These are phyloP conservation scores for Entoloma clypeatum DNA, from an alignment of 1,284 basidiomycete species.

Conservation along the genomic window DNA sequence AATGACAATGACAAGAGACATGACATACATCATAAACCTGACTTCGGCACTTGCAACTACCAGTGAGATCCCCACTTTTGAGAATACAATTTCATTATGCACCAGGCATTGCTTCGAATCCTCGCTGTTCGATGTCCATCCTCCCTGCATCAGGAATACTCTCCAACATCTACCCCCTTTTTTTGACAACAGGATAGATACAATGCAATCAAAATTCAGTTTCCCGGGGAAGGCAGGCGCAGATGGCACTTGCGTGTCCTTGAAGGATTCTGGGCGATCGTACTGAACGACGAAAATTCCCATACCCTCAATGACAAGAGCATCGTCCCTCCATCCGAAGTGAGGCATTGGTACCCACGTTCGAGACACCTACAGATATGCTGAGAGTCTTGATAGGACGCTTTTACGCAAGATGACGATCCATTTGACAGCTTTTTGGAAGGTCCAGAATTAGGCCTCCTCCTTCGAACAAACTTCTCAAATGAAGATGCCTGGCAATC, in stretches of 20 bases:
- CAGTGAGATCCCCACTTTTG: too few species aligned
- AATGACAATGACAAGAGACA: too few species aligned
- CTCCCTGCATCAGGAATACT: background rate
- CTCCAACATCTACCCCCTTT: background rate
- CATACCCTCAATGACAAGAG: slow-evolving; percentile 10
- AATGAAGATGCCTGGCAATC: slow-evolving; percentile 60
- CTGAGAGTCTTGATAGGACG: slow-evolving; percentile 13
- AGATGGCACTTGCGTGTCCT: slow-evolving; percentile 38
- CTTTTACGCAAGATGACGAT: slow-evolving; percentile 26
- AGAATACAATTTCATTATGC: too few species aligned
- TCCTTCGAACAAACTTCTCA: slow-evolving; percentile 66
- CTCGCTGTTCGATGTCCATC: slow-evolving; percentile 20
- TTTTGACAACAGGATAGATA: slow-evolving; percentile 27
- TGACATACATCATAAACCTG: too few species aligned
- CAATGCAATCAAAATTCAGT: slow-evolving; percentile 28
- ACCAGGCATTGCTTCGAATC: slow-evolving; percentile 21
- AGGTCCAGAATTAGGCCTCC: slow-evolving; percentile 53
- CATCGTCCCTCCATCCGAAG: slow-evolving; percentile 11
- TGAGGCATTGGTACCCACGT: slow-evolving; percentile 3
- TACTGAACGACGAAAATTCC: slow-evolving; percentile 7
- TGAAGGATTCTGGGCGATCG: slow-evolving; percentile 38
- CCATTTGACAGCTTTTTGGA: slow-evolving; percentile 39
- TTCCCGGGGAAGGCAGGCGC: slow-evolving; percentile 38
- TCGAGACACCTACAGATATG: too few species aligned
- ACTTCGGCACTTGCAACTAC: too few species aligned